Conservation (phyloP, 305 asterid species). For the Fraxinus angustifolia region DNA sequence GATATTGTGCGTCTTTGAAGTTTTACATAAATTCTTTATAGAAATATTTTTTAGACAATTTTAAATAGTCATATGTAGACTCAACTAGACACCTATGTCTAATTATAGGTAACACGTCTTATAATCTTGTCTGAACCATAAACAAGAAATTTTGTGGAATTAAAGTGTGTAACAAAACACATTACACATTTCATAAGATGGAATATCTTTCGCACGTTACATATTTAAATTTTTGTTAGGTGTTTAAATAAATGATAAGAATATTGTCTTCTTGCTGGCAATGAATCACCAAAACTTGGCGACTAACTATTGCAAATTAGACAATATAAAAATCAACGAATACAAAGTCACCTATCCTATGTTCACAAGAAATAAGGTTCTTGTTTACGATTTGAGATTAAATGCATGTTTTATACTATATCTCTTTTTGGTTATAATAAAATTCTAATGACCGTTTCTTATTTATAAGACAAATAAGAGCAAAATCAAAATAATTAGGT, state of each 20-base stretch:
- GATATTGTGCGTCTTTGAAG: not conserved
- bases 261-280: slow-evolving; percentile 26
- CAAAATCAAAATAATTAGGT: not conserved
- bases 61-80: not conserved
- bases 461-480: not conserved
- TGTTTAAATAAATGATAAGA: slow-evolving; percentile 12
- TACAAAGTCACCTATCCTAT: slow-evolving; percentile 28
- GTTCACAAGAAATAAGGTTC: not conserved
- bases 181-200: not conserved
- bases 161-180: not conserved
- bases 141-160: not conserved
- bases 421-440: too few relatives aligned
- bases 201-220: not conserved
- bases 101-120: not conserved
- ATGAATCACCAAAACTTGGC: slow-evolving; percentile 27
- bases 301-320: slow-evolving; percentile 27
- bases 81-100: not conserved
- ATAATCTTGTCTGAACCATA: not conserved
- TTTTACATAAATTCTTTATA: not conserved
- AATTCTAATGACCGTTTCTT: too few relatives aligned
- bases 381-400: not conserved
- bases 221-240: not conserved
- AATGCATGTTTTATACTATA: not conserved
- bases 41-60: not conserved
- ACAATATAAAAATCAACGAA: slow-evolving; percentile 23